Base-by-base conservation (phyloP, 768 basidiomycete species). In the Lactifluus hygrophoroides region DNA sequence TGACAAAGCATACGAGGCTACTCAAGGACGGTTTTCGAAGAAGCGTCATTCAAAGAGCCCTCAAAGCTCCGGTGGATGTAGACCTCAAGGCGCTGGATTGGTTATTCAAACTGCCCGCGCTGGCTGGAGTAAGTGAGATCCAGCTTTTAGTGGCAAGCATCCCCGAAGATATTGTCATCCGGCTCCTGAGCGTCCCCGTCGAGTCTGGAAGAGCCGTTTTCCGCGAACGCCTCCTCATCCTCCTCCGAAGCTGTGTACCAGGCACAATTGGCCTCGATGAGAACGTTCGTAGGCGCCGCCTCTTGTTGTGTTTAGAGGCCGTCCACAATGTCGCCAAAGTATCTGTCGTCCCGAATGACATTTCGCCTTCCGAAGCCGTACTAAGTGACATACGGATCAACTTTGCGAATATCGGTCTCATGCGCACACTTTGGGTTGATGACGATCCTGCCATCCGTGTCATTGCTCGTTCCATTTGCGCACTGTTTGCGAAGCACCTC, bases 231-330 rank as follows among this genome's bases (percentile, higher is more conserved):
- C 52, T 59, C 42, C 47, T 30, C 47, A 21, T 52, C 21, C 58
- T 59, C 16, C 25, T 59, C 3, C 58, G 42, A 23, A 58, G 57
- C 19, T 53, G 57, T 28, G 23, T 23, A 34, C 17, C 56, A 23
- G 37, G 23, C 30, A 32, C 45, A 19, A 16, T 11, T 34, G 51
- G 45, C 32, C 57, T 53, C 17, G 17, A 47, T 13, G 51, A 47
- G 38, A n/a, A 58, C 23, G 37, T 25, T 4, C 57, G 57, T 45
- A 58, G 9, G 21, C 27, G 14, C 10, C 51, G 57, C 14, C 58
- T 59, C 25, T 17, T 19, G 30, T 40, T 50, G 5, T 59, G 58
- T n/a, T 30, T 54, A 42, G 27, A 54, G n/a, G 52, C 58, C 8
- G 14, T 59, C n/a, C 47, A 54, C 21, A 52, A 25, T n/a, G 35